Conservation (phyloP, 306 rosid genomes). For the Gleditsia sinensis region DNA sequence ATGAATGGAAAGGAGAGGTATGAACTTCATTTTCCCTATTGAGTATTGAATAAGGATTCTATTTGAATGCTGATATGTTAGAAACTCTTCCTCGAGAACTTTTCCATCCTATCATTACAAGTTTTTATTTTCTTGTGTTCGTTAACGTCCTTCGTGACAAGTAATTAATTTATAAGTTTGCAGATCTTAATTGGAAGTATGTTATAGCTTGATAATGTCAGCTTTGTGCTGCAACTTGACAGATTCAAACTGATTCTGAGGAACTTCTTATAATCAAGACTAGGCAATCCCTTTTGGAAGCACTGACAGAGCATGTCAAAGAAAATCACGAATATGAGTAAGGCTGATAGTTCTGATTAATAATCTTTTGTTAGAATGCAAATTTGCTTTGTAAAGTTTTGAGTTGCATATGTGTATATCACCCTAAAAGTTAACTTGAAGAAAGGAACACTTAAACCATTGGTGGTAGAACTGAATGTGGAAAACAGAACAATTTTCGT, state of each 20-base stretch:
- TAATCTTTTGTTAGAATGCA: background rate
- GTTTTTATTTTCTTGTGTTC: background rate
- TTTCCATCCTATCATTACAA: background rate
- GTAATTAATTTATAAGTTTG: no score
- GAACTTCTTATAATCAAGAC: slow-evolving; percentile 78
- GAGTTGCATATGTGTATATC: background rate
- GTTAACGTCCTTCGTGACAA: background rate
- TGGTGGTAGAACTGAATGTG: background rate
- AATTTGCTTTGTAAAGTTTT: background rate
- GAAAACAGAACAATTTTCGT: background rate
- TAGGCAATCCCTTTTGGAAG: slow-evolving; percentile 73
- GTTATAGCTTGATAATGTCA: background rate
- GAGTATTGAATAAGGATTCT: background rate
- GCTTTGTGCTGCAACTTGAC: slow-evolving; percentile 16
- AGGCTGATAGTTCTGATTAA: slow-evolving; percentile 22
- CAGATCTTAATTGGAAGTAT: background rate
- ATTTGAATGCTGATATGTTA: background rate
- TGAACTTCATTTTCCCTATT: background rate
- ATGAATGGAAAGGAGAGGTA: slow-evolving; percentile 92
- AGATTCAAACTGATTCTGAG: slow-evolving; percentile 69
- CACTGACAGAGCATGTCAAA: slow-evolving; percentile 65
- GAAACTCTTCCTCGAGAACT: background rate
- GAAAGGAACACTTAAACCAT: background rate
- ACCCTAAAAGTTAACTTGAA: background rate
- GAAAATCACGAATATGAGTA: slow-evolving; percentile 75